Conservation (phyloP, 1,139 yeast species). For the Debaryomyces singareniensis region DNA sequence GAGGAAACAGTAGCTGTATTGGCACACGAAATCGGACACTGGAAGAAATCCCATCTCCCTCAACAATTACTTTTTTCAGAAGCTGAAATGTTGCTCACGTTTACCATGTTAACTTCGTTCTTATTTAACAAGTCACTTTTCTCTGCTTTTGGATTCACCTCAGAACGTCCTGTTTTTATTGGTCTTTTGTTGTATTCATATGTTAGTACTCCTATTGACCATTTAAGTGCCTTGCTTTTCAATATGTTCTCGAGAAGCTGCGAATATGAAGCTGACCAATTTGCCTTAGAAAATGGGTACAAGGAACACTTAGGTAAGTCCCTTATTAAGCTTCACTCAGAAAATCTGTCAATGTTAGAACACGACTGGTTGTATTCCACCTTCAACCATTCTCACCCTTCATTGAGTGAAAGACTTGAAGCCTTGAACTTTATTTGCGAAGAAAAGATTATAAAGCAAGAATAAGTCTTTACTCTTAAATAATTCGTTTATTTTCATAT, state of each 20-base stretch:
- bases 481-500: conserved; percentile 1
- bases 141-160: conserved; percentile 68
- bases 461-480: neutral
- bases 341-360: conserved; percentile 76
- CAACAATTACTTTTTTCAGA: conserved; percentile 63
- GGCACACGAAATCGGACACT: conserved; percentile 97
- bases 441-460: conserved; percentile 34
- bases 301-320: conserved; percentile 64
- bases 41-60: conserved; percentile 84
- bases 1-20: conserved; percentile 88
- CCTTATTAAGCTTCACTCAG: conserved; percentile 67
- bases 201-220: conserved; percentile 70
- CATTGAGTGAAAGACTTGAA: conserved; percentile 75
- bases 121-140: conserved; percentile 73
- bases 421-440: conserved; percentile 56
- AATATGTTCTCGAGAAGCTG: conserved; percentile 73
- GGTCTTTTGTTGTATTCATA: conserved; percentile 77
- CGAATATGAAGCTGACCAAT: conserved; percentile 90
- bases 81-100: conserved; percentile 55
- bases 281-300: conserved; percentile 70
- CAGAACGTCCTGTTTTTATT: conserved; percentile 61
- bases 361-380: conserved; percentile 89
- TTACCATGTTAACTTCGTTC: conserved; percentile 72
- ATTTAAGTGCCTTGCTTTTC: conserved; percentile 57
- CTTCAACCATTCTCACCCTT: conserved; percentile 87